These are phyloP conservation scores for Sherardia arvensis DNA, from an alignment of 257 asterid genomes.

Conservation along the genomic window DNA sequence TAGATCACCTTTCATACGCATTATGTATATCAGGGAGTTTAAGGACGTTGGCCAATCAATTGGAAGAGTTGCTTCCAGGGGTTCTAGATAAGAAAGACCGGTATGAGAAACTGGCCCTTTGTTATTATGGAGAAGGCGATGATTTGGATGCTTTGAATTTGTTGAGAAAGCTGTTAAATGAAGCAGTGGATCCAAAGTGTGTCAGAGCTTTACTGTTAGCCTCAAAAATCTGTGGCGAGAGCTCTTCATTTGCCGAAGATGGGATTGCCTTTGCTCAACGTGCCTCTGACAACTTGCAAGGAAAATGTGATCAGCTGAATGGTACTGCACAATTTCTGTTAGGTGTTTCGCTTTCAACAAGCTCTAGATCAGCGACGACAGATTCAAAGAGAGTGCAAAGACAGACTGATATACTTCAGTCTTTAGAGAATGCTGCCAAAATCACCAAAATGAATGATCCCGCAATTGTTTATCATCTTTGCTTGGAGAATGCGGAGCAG, in stretches of 20 bases:
- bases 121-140: constrained; percentile 70
- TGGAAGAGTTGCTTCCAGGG: constrained; percentile 80
- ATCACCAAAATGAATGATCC: constrained; percentile 48
- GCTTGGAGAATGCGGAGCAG: constrained; percentile 78
- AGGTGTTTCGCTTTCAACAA: constrained; percentile 60
- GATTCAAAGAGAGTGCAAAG: constrained; percentile 42
- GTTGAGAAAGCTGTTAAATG: constrained; percentile 50
- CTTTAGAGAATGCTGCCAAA: constrained; percentile 60
- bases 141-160: constrained; percentile 49
- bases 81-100: constrained; percentile 42
- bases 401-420: constrained; percentile 53
- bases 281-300: constrained; percentile 49
- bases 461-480: constrained; percentile 44
- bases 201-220: constrained; percentile 49
- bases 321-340: constrained; percentile 56
- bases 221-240: constrained; percentile 57
- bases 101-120: constrained; percentile 65
- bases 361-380: constrained; percentile 28
- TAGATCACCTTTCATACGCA: constrained; percentile 77
- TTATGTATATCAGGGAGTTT: constrained; percentile 71
- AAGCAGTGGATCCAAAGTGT: constrained; percentile 24
- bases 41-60: constrained; percentile 61
- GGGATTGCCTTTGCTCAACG: constrained; percentile 54
- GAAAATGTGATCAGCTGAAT: constrained; percentile 39
- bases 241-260: constrained; percentile 35